Percentiles rank a stretch among this genome's conserved stretches.
Conservation (phyloP, 768 basidiomycete species). For the Serendipita sp. region DNA sequence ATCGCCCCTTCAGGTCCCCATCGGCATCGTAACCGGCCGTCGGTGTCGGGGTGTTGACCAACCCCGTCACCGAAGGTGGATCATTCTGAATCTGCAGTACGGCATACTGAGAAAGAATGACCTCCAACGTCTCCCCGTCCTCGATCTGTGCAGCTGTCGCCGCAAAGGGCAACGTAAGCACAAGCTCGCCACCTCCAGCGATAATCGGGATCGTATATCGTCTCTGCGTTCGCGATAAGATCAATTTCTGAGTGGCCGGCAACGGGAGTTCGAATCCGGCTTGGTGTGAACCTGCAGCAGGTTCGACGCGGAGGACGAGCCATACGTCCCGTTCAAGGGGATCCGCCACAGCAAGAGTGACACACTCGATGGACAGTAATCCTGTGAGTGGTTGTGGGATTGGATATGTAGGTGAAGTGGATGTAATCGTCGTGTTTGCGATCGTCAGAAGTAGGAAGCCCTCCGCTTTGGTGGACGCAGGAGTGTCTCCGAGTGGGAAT, state of each 20-base stretch:
- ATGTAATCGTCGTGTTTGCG: slow-evolving; percentile 30
- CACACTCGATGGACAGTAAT: slow-evolving; percentile 41
- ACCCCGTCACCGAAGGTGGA: slow-evolving; percentile 15
- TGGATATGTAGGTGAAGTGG: slow-evolving; percentile 18
- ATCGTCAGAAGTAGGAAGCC: slow-evolving; percentile 43
- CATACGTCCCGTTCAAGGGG: slow-evolving; percentile 40
- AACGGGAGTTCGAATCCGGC: slow-evolving; percentile 37
- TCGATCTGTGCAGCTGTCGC: slow-evolving; percentile 28
- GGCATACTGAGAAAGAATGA: slow-evolving; percentile 50
- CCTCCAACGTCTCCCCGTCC: slow-evolving; percentile 49
- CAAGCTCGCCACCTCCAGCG: slow-evolving; percentile 16
- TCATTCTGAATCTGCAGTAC: slow-evolving; percentile 16
- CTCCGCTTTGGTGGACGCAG: slow-evolving; percentile 9
- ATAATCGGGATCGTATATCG: slow-evolving; percentile 32
- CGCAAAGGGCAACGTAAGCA: slow-evolving; percentile 18
- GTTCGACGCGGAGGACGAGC: slow-evolving; percentile 44
- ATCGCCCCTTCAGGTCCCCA: slow-evolving; percentile 30
- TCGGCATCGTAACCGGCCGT: slow-evolving; percentile 10
- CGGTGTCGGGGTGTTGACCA: slow-evolving; percentile 21
- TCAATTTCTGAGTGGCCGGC: slow-evolving; percentile 38
- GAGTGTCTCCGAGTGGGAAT: neutral
- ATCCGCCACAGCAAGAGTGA: slow-evolving; percentile 28
- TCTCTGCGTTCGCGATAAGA: slow-evolving; percentile 22
- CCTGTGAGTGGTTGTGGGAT: slow-evolving; percentile 21
- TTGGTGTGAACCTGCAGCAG: neutral